Percentiles rank a stretch among this genome's conserved stretches.
Conservation (phyloP, 345 rosid species). For the Eucalyptus tenuipes region DNA sequence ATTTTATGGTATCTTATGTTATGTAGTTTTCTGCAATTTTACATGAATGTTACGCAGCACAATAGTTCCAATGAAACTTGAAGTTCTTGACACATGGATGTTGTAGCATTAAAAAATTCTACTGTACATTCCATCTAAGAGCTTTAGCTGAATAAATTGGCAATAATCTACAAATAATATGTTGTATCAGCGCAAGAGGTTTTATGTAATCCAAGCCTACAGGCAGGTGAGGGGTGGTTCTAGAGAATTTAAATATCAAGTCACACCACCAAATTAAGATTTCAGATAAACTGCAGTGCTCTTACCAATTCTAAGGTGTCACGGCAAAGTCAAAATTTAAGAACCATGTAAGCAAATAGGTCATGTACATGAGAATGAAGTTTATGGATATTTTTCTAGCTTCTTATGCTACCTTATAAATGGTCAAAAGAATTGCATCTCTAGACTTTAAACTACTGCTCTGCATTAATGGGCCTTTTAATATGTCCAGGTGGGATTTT, state of each 20-base stretch:
- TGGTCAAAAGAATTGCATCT: not conserved
- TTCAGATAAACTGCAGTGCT: not conserved
- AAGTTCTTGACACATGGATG: not conserved
- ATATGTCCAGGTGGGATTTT: slow-evolving; percentile 82
- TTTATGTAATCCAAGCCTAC: not conserved
- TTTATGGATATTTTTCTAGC: not conserved
- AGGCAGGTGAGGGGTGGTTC: not conserved
- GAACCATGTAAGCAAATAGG: not conserved
- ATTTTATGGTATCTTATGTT: not conserved
- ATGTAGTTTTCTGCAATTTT: not conserved
- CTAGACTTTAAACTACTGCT: not conserved
- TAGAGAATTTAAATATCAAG: not conserved
- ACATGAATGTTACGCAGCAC: not conserved
- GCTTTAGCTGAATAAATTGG: not conserved
- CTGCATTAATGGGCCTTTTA: not conserved
- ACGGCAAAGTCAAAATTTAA: not conserved
- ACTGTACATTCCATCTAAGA: not conserved
- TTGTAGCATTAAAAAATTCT: not conserved
- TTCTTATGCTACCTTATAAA: not conserved
- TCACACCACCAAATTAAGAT: not conserved
- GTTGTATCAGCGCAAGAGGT: not conserved
- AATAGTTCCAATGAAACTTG: not conserved
- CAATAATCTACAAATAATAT: not conserved
- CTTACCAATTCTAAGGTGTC: not conserved
- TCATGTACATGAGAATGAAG: not conserved